phyloP scores from a whole-genome alignment of 208 protist species.

The Trypanosoma mega region DNA sequence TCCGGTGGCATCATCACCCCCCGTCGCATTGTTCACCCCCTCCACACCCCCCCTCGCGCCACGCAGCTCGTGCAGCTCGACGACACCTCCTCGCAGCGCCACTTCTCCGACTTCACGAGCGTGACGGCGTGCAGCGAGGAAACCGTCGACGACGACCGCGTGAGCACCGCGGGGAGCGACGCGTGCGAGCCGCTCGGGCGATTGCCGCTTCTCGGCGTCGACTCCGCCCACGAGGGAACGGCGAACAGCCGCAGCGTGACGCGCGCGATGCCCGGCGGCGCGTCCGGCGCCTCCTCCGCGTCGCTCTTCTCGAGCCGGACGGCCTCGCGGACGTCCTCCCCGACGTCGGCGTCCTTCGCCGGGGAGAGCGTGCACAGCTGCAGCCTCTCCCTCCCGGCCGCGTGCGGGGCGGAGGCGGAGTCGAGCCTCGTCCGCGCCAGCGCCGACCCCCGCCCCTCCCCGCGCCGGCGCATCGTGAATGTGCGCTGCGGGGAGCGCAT shows the following conservation, averaged over 20 bases:
- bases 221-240: background rate
- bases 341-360: constrained; percentile 11
- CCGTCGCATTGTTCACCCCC: constrained; percentile 57
- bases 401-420: constrained; percentile 17
- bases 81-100: constrained; percentile 10
- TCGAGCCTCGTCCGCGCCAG: background rate
- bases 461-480: constrained; percentile 16
- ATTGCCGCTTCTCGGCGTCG: too few species aligned
- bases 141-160: constrained; percentile 50
- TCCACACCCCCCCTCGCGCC: constrained; percentile 36
- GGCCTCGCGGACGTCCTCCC: constrained; percentile 1
- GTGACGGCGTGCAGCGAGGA: constrained; percentile 51
- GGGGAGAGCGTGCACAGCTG: constrained; percentile 73
- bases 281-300: constrained; percentile 20
- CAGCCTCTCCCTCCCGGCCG: constrained; percentile 38
- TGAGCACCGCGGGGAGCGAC: constrained; percentile 51
- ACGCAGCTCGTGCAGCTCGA: constrained; percentile 73
- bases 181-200: background rate
- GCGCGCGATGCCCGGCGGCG: background rate
- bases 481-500: constrained; percentile 47
- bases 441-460: background rate
- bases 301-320: constrained; percentile 28
- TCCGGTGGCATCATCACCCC: constrained; percentile 26
- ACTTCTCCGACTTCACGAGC: constrained; percentile 31
- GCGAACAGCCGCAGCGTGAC: constrained; percentile 11